Base-by-base conservation (phyloP, 331 rosid species). In the Rhamnella rubrinervis region DNA sequence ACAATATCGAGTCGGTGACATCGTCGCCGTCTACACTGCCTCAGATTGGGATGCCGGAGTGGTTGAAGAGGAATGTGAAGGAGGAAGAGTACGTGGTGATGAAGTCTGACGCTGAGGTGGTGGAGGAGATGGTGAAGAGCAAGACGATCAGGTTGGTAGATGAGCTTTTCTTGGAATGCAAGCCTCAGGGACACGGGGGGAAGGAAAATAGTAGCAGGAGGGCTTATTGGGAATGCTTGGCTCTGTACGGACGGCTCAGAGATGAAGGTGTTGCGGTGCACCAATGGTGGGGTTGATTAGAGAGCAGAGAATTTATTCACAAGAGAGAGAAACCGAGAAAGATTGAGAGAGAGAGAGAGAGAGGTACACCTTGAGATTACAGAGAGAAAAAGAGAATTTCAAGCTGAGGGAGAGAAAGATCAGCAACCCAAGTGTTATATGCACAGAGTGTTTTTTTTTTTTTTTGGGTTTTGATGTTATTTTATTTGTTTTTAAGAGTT, bases 261-360 rank as follows among this genome's bases (percentile, higher is more conserved):
- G 98, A 92, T 52, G 90, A 87, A 77, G 96, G 98, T 57, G 92
- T 92, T 8, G 96, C 95, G 13, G 98, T 92, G 68, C 96, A 92
- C 63, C 98, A 92, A 18, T 92, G 98, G 98, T 89, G 96, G 92
- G 95, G 90, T 78, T 85, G 20, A 66, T 31, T 49, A 60, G 58
- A n/a, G 58, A 21, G 11, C 7, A 18, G 20, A 53, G 14, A 53
- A 31, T 31, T 31, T 31, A 31, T 31, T 31, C 35, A 31, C 5
- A 31, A 31, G 58, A 19, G 23, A 53, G 25, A 53, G 58, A 53
- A 21, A 15, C 10, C 4, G 55, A 49, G 58, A 53, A 21, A 53
- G 13, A 53, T 53, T 8, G 9, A 8, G 9, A 8, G 2, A 11
- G 15, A 44, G 14, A 44, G 49, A 10, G 14, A 44, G 16, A 8